Evolutionary conservation across 176 grass and related monocot species (phyloP).

Genomic region (Canna indica): DNA sequence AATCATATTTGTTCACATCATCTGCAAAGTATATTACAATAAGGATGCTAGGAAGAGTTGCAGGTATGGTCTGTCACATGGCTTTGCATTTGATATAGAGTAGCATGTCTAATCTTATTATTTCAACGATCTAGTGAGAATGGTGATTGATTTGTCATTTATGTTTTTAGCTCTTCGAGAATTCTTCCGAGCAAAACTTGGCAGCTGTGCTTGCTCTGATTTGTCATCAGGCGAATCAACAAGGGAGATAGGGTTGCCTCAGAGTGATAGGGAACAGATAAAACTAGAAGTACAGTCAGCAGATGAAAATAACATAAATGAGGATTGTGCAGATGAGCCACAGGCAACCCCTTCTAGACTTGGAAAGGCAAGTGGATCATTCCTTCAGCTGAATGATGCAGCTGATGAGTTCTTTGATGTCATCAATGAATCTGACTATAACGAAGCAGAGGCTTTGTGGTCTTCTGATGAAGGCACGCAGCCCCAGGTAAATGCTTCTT

Average conservation of each 20-base stretch:
- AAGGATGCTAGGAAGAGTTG: constrained; percentile 27
- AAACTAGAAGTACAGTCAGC: constrained; percentile 48
- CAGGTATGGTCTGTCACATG: not conserved
- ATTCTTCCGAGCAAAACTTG: constrained; percentile 82
- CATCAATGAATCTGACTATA: constrained; percentile 83
- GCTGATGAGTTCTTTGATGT: constrained; percentile 93
- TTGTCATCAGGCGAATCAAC: constrained; percentile 72
- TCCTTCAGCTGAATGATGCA: constrained; percentile 75
- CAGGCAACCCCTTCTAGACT: constrained; percentile 37
- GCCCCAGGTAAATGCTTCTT: constrained; percentile 26
- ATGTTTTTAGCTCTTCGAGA: constrained; percentile 59
- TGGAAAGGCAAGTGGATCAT: constrained; percentile 42
- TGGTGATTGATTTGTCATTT: constrained; percentile 10
- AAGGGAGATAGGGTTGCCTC: constrained; percentile 36
- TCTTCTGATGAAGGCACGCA: constrained; percentile 62
- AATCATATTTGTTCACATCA: constrained; percentile 22
- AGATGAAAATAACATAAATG: constrained; percentile 35
- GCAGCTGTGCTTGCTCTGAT: constrained; percentile 52
- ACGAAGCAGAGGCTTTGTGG: constrained; percentile 57
- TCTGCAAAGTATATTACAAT: constrained; percentile 28
- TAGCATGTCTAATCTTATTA: not conserved
- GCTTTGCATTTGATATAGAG: not conserved
- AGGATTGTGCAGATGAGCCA: constrained; percentile 35
- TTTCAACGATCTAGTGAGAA: not conserved
- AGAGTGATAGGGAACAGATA: constrained; percentile 26